These are phyloP conservation scores for Paramecium primaurelia DNA, from an alignment of 73 alveolate species.

Conservation along the genomic window DNA sequence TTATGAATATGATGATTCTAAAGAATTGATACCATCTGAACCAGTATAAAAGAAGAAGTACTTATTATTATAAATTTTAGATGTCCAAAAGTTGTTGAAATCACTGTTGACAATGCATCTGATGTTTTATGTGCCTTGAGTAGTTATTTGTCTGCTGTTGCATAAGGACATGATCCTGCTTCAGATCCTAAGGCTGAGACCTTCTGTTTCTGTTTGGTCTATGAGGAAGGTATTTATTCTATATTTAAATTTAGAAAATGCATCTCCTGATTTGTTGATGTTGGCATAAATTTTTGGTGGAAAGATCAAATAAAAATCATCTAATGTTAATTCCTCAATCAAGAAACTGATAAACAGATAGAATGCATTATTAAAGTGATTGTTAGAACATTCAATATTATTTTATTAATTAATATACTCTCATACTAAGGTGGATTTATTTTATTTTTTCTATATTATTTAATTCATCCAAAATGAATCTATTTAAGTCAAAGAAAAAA, in stretches of 20 bases:
- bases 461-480: not conserved
- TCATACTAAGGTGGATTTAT: not conserved
- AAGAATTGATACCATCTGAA: not conserved
- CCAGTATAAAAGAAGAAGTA: not conserved
- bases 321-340: not conserved
- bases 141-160: conserved; percentile 19
- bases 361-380: not conserved
- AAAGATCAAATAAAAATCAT: not conserved
- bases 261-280: conserved; percentile 27
- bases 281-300: conserved; percentile 22
- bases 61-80: not conserved
- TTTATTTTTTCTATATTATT: not conserved
- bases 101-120: not conserved
- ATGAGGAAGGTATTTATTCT: conserved; percentile 10
- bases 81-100: not conserved
- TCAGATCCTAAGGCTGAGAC: conserved; percentile 5
- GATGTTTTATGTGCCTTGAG: conserved; percentile 36
- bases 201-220: conserved; percentile 43
- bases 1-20: not conserved
- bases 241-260: not conserved
- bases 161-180: not conserved
- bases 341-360: not conserved
- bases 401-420: not conserved
- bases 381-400: not conserved
- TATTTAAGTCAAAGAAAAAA: not conserved